Conservation (phyloP, 73 alveolate genomes). For the Paramecium biaurelia region DNA sequence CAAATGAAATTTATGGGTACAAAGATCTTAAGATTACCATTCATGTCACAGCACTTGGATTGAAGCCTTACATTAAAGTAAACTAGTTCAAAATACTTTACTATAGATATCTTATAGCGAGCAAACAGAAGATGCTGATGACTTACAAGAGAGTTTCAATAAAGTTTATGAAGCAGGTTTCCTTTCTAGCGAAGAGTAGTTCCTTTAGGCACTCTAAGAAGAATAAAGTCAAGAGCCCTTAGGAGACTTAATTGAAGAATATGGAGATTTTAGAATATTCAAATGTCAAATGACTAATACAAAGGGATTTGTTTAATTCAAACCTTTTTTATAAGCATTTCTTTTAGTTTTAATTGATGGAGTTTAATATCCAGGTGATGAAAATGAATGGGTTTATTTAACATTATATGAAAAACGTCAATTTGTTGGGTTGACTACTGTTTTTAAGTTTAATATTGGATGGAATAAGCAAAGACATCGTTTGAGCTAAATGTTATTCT, state of each 20-base stretch:
- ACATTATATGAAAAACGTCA: background rate
- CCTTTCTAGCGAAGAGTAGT: background rate
- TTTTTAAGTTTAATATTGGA: background rate
- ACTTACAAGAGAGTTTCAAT: background rate
- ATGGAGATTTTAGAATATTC: background rate
- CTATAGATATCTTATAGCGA: slow-evolving; percentile 13
- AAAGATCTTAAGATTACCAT: slow-evolving; percentile 30
- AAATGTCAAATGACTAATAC: background rate
- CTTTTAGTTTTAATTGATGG: slow-evolving; percentile 25
- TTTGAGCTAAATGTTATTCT: slow-evolving; percentile 4
- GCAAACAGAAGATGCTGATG: slow-evolving; percentile 32
- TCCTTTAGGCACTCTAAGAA: background rate
- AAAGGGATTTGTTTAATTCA: background rate
- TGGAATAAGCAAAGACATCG: background rate
- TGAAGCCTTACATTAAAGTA: slow-evolving; percentile 22
- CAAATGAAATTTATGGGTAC: slow-evolving; percentile 13
- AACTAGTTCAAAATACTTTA: background rate
- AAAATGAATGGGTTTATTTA: slow-evolving; percentile 9
- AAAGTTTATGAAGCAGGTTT: slow-evolving; percentile 19
- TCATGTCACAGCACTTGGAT: slow-evolving; percentile 11
- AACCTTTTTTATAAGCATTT: slow-evolving; percentile 25
- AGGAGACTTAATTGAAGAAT: background rate
- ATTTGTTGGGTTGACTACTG: slow-evolving; percentile 1
- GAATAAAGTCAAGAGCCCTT: background rate
- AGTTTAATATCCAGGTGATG: slow-evolving; percentile 16